phyloP scores from a whole-genome alignment of 305 asterid genomes.

The Fraxinus nigra region DNA sequence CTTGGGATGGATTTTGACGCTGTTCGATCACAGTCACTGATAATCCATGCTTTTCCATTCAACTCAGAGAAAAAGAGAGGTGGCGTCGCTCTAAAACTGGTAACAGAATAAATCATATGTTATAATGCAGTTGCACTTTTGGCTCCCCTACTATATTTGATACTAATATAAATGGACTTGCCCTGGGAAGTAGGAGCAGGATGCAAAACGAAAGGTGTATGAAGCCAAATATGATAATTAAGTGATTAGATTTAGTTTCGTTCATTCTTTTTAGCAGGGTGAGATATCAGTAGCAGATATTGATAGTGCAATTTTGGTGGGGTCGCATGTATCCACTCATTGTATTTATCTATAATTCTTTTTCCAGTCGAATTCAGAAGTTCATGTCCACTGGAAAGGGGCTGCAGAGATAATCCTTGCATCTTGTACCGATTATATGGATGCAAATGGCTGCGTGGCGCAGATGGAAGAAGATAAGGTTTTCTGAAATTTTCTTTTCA shows the following conservation, averaged over 20 bases:
- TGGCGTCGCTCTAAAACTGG: constrained; percentile 80
- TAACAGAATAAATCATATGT: constrained; percentile 31
- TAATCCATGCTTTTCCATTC: constrained; percentile 88
- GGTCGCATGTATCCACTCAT: constrained; percentile 4
- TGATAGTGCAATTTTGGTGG: not conserved
- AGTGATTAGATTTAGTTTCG: not conserved
- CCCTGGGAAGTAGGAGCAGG: not conserved
- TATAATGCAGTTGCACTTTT: not conserved
- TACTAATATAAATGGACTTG: not conserved
- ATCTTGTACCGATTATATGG: constrained; percentile 69
- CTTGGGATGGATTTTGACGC: constrained; percentile 83
- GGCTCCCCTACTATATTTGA: constrained; percentile 8
- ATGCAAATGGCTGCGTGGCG: constrained; percentile 51
- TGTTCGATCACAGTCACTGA: constrained; percentile 48
- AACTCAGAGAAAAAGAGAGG: constrained; percentile 96
- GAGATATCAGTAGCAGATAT: not conserved
- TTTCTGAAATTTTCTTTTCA: constrained; percentile 2
- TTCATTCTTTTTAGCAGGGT: not conserved
- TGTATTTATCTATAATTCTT: constrained; percentile 4
- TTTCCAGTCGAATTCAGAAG: constrained; percentile 61
- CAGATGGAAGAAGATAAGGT: constrained; percentile 74
- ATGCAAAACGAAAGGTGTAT: not conserved
- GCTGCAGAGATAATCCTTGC: constrained; percentile 92
- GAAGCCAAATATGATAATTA: not conserved
- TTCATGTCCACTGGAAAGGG: constrained; percentile 92